Evolutionary conservation across 768 basidiomycete genomes (phyloP).

Genomic region (Cystobasidium tubakii): DNA sequence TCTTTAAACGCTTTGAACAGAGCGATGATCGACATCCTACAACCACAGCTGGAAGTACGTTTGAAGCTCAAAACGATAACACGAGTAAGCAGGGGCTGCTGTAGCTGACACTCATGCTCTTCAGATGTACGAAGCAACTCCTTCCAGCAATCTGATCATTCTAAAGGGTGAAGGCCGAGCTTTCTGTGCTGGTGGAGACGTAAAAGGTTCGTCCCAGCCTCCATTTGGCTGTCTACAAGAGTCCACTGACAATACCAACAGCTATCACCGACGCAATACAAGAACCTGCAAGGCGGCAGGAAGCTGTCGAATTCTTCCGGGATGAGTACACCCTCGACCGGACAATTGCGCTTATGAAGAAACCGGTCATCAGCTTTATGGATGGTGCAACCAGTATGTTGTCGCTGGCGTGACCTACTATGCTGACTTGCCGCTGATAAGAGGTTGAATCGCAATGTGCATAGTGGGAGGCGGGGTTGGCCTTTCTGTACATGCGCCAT

Average conservation of each 20-base stretch:
- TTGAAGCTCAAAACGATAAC: not conserved
- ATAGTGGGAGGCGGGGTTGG: slow-evolving; percentile 95
- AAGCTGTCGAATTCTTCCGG: slow-evolving; percentile 81
- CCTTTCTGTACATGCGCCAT: slow-evolving; percentile 71
- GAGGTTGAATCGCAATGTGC: not conserved
- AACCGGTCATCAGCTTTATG: slow-evolving; percentile 84
- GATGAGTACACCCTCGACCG: slow-evolving; percentile 58
- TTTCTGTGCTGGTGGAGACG: slow-evolving; percentile 94
- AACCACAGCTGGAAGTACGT: slow-evolving; percentile 25
- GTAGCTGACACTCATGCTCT: not conserved
- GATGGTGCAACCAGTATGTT: slow-evolving; percentile 83
- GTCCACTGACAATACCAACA: slow-evolving; percentile 31
- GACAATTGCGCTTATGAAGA: slow-evolving; percentile 50
- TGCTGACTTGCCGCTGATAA: slow-evolving; percentile 6
- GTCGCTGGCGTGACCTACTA: slow-evolving; percentile 29
- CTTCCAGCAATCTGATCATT: slow-evolving; percentile 53
- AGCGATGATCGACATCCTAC: slow-evolving; percentile 34
- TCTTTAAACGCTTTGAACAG: slow-evolving; percentile 34
- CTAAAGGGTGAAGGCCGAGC: slow-evolving; percentile 63
- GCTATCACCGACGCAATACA: slow-evolving; percentile 42
- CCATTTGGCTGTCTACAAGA: slow-evolving; percentile 21
- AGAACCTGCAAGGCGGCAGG: slow-evolving; percentile 55
- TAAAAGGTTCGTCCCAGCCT: slow-evolving; percentile 61
- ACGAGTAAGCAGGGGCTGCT: not conserved
- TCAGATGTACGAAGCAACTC: slow-evolving; percentile 8